Conservation (phyloP, 768 basidiomycete genomes). For the Gloeopeniophorella convolvens region DNA sequence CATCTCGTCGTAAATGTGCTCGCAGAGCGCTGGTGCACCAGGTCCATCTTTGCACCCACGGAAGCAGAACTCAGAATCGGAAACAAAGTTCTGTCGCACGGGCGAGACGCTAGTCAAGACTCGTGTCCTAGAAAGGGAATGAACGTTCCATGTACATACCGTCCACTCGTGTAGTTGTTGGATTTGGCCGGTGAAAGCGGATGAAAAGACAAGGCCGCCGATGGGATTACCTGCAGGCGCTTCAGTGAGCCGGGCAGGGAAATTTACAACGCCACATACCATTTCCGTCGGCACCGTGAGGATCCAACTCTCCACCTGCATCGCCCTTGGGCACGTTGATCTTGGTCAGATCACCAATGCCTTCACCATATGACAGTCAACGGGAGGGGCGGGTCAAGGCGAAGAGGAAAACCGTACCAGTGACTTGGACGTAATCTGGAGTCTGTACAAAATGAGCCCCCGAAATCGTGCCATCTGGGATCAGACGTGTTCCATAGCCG, state of each 20-base stretch:
- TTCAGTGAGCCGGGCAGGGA: not conserved
- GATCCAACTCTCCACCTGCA: slow-evolving; percentile 60
- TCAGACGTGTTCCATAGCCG: slow-evolving; percentile 57
- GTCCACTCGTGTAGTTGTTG: slow-evolving; percentile 71
- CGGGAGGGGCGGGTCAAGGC: not conserved
- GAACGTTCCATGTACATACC: slow-evolving; percentile 29
- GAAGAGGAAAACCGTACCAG: slow-evolving; percentile 5
- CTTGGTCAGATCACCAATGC: slow-evolving; percentile 56
- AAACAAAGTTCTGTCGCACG: slow-evolving; percentile 49
- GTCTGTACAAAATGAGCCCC: slow-evolving; percentile 67
- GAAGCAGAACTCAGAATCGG: slow-evolving; percentile 59
- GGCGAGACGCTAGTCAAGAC: slow-evolving; percentile 6
- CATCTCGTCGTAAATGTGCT: slow-evolving; percentile 52
- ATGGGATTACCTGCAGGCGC: slow-evolving; percentile 42
- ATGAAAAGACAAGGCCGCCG: slow-evolving; percentile 69
- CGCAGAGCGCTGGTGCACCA: slow-evolving; percentile 46
- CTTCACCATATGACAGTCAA: slow-evolving; percentile 27
- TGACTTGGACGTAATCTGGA: slow-evolving; percentile 55
- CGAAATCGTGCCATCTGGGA: slow-evolving; percentile 64
- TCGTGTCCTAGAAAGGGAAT: not conserved
- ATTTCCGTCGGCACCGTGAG: slow-evolving; percentile 57
- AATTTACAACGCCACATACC: slow-evolving; percentile 27
- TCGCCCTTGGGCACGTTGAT: slow-evolving; percentile 60
- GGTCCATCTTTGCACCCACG: slow-evolving; percentile 56
- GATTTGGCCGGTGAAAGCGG: slow-evolving; percentile 47